Conservation (phyloP, 1,139 yeast genomes). For the Taphrina pruni region DNA sequence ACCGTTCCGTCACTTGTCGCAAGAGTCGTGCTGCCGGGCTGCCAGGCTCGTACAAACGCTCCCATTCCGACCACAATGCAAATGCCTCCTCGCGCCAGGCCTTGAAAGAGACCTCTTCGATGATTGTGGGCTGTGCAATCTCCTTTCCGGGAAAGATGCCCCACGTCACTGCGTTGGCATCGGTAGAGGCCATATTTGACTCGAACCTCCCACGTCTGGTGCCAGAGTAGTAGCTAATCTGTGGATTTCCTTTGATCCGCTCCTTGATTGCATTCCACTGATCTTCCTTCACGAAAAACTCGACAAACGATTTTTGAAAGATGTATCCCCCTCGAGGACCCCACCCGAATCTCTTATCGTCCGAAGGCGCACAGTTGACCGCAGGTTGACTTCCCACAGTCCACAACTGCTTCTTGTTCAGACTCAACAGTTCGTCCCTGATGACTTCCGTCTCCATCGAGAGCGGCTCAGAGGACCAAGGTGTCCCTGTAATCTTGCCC, state of each 20-base stretch:
- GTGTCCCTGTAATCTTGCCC: slow-evolving; percentile 75
- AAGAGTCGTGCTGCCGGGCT: slow-evolving; percentile 66
- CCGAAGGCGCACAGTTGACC: slow-evolving; percentile 70
- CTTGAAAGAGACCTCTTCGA: slow-evolving; percentile 82
- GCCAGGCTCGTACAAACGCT: slow-evolving; percentile 68
- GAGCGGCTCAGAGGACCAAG: slow-evolving; percentile 85
- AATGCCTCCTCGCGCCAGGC: slow-evolving; percentile 97
- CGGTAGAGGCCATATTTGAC: slow-evolving; percentile 62
- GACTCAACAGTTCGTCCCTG: slow-evolving; percentile 82
- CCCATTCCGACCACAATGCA: slow-evolving; percentile 91
- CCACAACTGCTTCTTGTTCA: slow-evolving; percentile 77
- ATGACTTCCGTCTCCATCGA: slow-evolving; percentile 90
- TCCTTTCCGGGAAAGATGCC: slow-evolving; percentile 91
- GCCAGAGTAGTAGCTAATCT: slow-evolving; percentile 73
- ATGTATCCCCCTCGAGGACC: slow-evolving; percentile 91
- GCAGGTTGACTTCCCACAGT: slow-evolving; percentile 97
- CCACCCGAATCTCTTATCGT: slow-evolving; percentile 92
- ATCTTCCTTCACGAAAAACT: slow-evolving; percentile 73
- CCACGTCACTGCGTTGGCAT: slow-evolving; percentile 88
- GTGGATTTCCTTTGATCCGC: slow-evolving; percentile 60
- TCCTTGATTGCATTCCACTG: slow-evolving; percentile 62
- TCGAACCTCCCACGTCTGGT: slow-evolving; percentile 63
- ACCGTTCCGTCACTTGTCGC: slow-evolving; percentile 64
- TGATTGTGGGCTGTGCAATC: slow-evolving; percentile 83
- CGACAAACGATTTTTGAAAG: slow-evolving; percentile 92